Percentiles rank a stretch among this genome's conserved stretches.
phyloP scores from a whole-genome alignment of 2,329 filamentous ascomycete species.

The Aspergillus tamarii region DNA sequence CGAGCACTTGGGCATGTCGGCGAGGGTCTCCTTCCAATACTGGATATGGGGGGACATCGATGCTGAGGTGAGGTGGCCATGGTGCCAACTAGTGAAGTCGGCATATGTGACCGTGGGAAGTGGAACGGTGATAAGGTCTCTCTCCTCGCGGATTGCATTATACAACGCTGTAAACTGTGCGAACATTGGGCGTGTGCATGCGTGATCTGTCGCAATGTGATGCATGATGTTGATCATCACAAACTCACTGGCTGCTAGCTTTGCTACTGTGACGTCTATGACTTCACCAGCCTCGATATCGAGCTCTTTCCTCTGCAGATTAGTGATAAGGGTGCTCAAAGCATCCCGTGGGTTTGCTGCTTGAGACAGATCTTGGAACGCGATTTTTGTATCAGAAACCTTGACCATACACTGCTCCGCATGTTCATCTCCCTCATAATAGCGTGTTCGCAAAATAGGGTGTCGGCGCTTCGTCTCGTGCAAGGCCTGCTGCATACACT shows the following conservation, averaged over 20 bases:
- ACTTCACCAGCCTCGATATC: slow-evolving; percentile 9
- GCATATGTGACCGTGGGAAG: background rate
- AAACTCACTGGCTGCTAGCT: background rate
- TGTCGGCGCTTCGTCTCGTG: background rate
- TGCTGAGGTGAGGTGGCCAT: background rate
- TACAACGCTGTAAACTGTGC: slow-evolving; percentile 4
- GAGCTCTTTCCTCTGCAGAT: background rate
- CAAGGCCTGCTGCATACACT: background rate
- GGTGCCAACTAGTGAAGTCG: slow-evolving; percentile 1
- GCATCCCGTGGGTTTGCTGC: background rate
- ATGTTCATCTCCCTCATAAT: background rate
- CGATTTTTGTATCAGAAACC: background rate
- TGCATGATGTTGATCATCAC: slow-evolving; percentile 7
- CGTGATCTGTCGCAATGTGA: slow-evolving; percentile 7
- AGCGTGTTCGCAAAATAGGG: background rate
- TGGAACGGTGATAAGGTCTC: background rate
- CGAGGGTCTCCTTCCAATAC: background rate
- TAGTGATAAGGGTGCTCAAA: background rate
- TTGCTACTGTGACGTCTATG: slow-evolving; percentile 1
- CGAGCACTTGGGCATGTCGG: background rate
- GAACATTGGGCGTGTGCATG: background rate
- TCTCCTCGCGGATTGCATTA: background rate
- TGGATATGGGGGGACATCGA: background rate
- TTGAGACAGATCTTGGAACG: background rate
- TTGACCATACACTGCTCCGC: background rate